A percentile compares a stretch with the other conserved stretches of the same genome.
These are phyloP conservation scores for Colletotrichum gloeosporioides DNA, from an alignment of 2,329 filamentous ascomycete genomes.

Conservation along the genomic window DNA sequence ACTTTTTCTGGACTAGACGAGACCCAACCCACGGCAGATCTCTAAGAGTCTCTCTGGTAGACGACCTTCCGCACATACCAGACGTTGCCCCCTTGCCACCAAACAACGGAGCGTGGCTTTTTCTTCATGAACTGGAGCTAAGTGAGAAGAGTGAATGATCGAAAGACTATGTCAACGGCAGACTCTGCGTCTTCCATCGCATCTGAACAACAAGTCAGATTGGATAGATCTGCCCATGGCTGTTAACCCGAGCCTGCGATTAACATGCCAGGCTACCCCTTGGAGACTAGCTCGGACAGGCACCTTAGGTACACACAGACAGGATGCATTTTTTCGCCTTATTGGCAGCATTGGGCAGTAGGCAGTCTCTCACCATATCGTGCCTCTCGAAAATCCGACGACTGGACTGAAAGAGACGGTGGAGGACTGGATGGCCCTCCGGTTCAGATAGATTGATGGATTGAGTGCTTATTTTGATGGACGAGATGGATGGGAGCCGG, in stretches of 20 bases:
- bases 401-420: not conserved
- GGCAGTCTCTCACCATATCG: slow-evolving; percentile 3
- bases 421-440: not conserved
- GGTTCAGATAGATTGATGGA: not conserved
- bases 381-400: not conserved
- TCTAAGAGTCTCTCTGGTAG: not conserved
- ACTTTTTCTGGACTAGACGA: not conserved
- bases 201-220: not conserved
- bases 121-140: not conserved
- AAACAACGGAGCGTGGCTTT: not conserved
- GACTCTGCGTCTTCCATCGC: not conserved
- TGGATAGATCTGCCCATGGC: slow-evolving; percentile 2
- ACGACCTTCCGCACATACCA: not conserved
- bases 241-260: not conserved
- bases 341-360: slow-evolving; percentile 6
- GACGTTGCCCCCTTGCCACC: not conserved
- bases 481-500: not conserved
- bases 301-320: slow-evolving; percentile 10
- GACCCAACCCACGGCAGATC: not conserved
- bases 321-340: not conserved
- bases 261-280: slow-evolving; percentile 14
- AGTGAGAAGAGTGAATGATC: not conserved
- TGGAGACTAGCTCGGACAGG: slow-evolving; percentile 5
- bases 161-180: not conserved
- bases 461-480: not conserved